Percentiles rank a stretch among this genome's conserved stretches.
Conservation (phyloP, 805 yeast genomes). For the Wickerhamomyces canadensis region DNA sequence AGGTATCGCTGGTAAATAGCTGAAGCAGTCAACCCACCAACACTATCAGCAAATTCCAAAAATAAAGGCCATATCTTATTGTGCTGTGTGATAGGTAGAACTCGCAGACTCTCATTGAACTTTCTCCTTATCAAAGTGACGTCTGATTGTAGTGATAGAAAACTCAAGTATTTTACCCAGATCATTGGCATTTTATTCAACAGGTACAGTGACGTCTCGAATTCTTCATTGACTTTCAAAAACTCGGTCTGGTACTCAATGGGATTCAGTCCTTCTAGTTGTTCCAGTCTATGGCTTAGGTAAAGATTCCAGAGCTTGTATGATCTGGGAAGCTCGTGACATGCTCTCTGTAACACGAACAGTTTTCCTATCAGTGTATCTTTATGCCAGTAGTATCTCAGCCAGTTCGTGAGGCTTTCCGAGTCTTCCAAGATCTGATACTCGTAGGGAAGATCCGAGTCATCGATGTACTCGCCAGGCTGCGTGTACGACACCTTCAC, state of each 20-base stretch:
- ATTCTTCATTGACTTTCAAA: constrained; percentile 34
- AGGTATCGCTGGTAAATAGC: constrained; percentile 28
- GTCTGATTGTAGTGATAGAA: constrained; percentile 31
- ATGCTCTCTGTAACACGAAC: constrained; percentile 50
- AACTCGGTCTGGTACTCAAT: constrained; percentile 28
- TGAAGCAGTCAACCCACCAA: constrained; percentile 33
- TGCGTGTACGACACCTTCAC: not conserved
- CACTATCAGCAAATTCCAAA: constrained; percentile 38
- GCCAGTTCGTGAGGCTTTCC: constrained; percentile 31
- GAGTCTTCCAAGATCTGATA: constrained; percentile 36
- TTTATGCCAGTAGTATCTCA: constrained; percentile 31
- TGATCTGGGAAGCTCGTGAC: constrained; percentile 36
- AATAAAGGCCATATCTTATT: constrained; percentile 50
- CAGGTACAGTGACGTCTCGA: constrained; percentile 39
- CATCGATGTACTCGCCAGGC: constrained; percentile 5
- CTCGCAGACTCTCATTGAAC: constrained; percentile 45
- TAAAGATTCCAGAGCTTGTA: constrained; percentile 52
- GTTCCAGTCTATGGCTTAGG: constrained; percentile 34
- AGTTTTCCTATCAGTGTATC: constrained; percentile 26
- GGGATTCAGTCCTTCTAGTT: constrained; percentile 25
- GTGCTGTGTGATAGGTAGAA: constrained; percentile 49
- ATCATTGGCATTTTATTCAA: constrained; percentile 40
- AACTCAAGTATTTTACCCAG: constrained; percentile 48
- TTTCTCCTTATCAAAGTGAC: constrained; percentile 34
- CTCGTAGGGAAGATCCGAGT: constrained; percentile 39